Evolutionary conservation across 2,329 filamentous ascomycete species (phyloP).

Genomic region (Xylaria sp.): DNA sequence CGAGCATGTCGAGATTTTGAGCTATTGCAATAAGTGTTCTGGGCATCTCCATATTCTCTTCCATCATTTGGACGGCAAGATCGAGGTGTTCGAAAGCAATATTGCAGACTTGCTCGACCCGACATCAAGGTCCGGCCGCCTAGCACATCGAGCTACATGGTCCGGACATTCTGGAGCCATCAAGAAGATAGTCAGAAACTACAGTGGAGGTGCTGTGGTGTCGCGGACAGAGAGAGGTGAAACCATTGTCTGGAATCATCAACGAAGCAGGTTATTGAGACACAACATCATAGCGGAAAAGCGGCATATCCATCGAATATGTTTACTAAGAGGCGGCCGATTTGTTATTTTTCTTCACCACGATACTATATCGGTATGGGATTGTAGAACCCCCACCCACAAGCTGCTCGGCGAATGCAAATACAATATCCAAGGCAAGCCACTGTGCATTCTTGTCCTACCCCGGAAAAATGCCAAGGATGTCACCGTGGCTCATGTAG

Average conservation of each 20-base stretch:
- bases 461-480: slow-evolving; percentile 65
- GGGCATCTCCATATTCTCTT: slow-evolving; percentile 75
- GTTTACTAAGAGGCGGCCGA: slow-evolving; percentile 75
- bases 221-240: slow-evolving; percentile 81
- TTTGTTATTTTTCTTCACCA: slow-evolving; percentile 83
- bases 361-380: slow-evolving; percentile 76
- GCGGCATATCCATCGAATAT: slow-evolving; percentile 80
- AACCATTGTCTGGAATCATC: slow-evolving; percentile 82
- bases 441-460: slow-evolving; percentile 79
- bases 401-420: slow-evolving; percentile 61
- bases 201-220: slow-evolving; percentile 78
- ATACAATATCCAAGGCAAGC: slow-evolving; percentile 70
- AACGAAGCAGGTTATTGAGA: slow-evolving; percentile 62
- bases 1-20: slow-evolving; percentile 70
- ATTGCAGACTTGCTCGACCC: slow-evolving; percentile 84
- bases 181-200: slow-evolving; percentile 85
- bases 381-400: slow-evolving; percentile 68
- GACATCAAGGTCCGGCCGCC: slow-evolving; percentile 61
- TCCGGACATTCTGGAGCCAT: slow-evolving; percentile 83
- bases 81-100: slow-evolving; percentile 80
- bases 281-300: slow-evolving; percentile 71
- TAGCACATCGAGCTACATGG: slow-evolving; percentile 72
- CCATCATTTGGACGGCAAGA: slow-evolving; percentile 84
- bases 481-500: slow-evolving; percentile 69
- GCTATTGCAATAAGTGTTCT: slow-evolving; percentile 70